Conservation (phyloP, 345 rosid species). For the Eucalyptus polyanthemos region DNA sequence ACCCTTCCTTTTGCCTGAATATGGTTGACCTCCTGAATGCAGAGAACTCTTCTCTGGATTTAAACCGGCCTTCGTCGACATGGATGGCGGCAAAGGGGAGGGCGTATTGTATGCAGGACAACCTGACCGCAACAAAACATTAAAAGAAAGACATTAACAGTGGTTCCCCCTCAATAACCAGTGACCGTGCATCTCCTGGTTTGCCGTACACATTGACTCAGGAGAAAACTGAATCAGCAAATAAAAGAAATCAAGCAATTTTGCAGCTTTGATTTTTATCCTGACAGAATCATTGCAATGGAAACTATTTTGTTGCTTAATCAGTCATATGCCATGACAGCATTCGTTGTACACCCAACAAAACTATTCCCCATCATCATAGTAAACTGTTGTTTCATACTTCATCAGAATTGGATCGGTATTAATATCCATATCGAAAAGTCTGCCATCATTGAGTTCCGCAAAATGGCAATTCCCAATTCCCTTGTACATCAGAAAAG, state of each 20-base stretch:
- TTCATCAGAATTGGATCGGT: neutral
- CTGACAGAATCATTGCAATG: neutral
- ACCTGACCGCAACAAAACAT: slow-evolving; percentile 13
- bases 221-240: neutral
- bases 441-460: neutral
- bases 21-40: slow-evolving; percentile 9
- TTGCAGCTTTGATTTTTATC: neutral
- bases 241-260: neutral
- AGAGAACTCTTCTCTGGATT: slow-evolving; percentile 6
- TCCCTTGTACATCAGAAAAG: neutral
- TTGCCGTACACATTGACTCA: neutral
- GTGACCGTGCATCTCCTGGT: neutral
- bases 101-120: slow-evolving; percentile 13
- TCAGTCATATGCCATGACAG: neutral
- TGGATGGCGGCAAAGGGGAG: slow-evolving; percentile 14
- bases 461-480: neutral
- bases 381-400: neutral
- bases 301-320: neutral
- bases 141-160: neutral
- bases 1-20: slow-evolving; percentile 37
- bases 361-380: neutral
- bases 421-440: neutral
- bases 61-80: slow-evolving; percentile 5
- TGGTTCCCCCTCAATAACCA: neutral
- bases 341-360: neutral